Base-by-base conservation (phyloP, 306 rosid genomes). In the Dicorynia guianensis region DNA sequence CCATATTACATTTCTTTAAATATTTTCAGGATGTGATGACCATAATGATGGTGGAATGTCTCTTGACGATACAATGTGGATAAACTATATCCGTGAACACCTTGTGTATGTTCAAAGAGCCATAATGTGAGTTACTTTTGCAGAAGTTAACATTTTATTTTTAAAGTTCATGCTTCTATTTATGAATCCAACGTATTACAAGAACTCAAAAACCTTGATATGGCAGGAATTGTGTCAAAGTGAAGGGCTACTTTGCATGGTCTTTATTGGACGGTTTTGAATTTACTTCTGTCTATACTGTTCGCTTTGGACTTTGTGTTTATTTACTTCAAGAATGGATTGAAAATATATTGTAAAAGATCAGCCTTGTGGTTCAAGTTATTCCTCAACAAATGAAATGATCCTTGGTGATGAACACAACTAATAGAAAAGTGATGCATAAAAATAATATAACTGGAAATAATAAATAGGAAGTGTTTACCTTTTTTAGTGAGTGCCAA, bases 191-290 rank as follows among this genome's bases (percentile, higher is more conserved):
- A 46, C 4, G 4, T 46, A 25, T 11, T n/a, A n/a, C n/a, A 0
- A 25, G 30, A 25, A 25, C 30, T 25, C 30, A 25, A 25, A 9
- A 46, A 1, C 30, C 30, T 25, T 25, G 52, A 46, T 25, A n/a
- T 25, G 30, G 30, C 30, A 25, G 81, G 53, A 47, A 18, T 47
- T 78, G 85, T 8, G 81, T 49, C 10, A 69, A 69, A 1, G 81
- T 75, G 36, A 75, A 55, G 56, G 81, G 84, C 9, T 81, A 60
- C 60, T 77, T 82, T 67, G 49, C 76, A 20, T 82, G 86, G 86
- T 77, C 82, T n/a, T 67, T 82, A 36, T 50, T 81, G 19, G 81
- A 81, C 67, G 63, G 63, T 19, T 81, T 71, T 7, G 82, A 81
- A 34, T 80, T 76, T 80, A 1, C 1, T 2, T 12, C 17, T 5